Percentiles rank a stretch among this genome's conserved stretches.
Evolutionary conservation across 1,284 basidiomycete genomes (phyloP).

Genomic region (Leccinum subatratum): DNA sequence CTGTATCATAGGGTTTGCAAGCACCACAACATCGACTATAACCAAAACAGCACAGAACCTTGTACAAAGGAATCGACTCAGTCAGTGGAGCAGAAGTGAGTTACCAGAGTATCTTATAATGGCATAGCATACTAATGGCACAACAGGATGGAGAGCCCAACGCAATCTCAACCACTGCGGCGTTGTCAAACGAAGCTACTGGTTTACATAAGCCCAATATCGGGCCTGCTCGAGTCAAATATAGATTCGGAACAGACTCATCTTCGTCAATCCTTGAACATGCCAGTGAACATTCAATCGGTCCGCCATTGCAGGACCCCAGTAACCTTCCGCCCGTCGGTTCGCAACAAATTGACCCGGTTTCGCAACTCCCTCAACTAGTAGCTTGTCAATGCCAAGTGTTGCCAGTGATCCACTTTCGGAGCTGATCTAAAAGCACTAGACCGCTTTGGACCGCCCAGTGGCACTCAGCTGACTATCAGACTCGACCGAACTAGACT

Average conservation of each 20-base stretch:
- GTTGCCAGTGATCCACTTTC: background rate
- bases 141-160: too few relatives aligned
- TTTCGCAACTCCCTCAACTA: background rate
- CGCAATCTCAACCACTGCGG: too few relatives aligned
- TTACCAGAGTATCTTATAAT: too few relatives aligned
- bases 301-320: background rate
- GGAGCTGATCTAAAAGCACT: background rate
- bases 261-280: too few relatives aligned
- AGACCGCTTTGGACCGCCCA: background rate
- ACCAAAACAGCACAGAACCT: background rate
- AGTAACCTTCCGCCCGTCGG: background rate
- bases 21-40: background rate
- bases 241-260: too few relatives aligned
- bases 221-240: too few relatives aligned
- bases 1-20: background rate
- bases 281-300: too few relatives aligned
- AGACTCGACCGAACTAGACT: slow-evolving; percentile 1
- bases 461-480: background rate
- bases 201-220: too few relatives aligned
- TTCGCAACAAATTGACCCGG: background rate
- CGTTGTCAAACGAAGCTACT: too few relatives aligned
- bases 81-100: too few relatives aligned
- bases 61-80: too few relatives aligned
- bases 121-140: too few relatives aligned
- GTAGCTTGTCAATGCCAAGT: background rate